Base-by-base conservation (phyloP, 768 basidiomycete species). In the Xerocomellus dryophilus region DNA sequence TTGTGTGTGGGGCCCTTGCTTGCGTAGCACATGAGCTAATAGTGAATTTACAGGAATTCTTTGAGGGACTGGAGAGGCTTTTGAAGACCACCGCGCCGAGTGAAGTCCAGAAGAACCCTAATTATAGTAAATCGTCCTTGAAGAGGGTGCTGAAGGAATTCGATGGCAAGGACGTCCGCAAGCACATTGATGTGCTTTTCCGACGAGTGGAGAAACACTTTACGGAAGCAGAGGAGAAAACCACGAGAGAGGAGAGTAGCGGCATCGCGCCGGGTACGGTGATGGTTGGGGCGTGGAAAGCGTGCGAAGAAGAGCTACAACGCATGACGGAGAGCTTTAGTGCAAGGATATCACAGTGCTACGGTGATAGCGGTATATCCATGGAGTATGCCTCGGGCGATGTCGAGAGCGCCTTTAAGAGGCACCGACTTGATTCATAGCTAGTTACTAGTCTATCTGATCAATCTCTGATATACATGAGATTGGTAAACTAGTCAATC, bases 191-290 rank as follows among this genome's bases (percentile, higher is more conserved):
- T 51, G 81, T 81, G 8, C 77, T 98, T 35, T 87, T 86, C 71
- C 91, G 91, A 66, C 84, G 96, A 10, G 91, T 98, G 27, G 92
- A 96, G 71, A 98, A 98, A 71, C 96, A 98, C 66, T 98, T 97
- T 64, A 86, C 86, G 7, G 91, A 94, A 62, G 83, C 82, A 1
- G 84, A 86, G 10, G 88, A 86, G 57, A 86, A 83, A 59, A 66
- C 80, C 4, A 80, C 80, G 18, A 77, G 74, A 4, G 83, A 86
- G 54, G 73, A 76, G 29, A 72, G 67, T 18, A 82, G 84, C 51
- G 75, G 74, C 56, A 81, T 83, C 53, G 71, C 79, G 3, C 74
- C 82, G 25, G 82, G 82, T 4, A 85, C 81, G 31, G 84, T 92
- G 38, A 74, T 95, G 73, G 81, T 83, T 23, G 86, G 84, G 5